Conservation (phyloP, 208 protist species). For the Porcisia hertigi region DNA sequence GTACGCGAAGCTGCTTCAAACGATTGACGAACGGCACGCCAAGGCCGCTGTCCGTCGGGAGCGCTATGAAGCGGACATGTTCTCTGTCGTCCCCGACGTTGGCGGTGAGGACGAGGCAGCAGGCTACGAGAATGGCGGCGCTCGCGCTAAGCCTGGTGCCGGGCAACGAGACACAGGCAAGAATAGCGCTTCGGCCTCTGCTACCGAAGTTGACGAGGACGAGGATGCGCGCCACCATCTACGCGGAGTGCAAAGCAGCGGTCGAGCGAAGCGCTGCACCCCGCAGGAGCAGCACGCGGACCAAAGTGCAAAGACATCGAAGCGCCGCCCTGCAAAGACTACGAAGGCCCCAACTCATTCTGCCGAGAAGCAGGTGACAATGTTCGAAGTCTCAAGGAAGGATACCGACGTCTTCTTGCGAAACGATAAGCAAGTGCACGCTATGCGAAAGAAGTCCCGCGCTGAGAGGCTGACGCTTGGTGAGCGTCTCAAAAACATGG, state of each 20-base stretch:
- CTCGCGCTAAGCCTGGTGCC: neutral
- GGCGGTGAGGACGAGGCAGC: conserved; percentile 16
- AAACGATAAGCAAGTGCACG: conserved; percentile 78
- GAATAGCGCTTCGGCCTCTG: neutral
- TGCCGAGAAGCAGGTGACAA: conserved; percentile 50
- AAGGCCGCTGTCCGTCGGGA: conserved; percentile 63
- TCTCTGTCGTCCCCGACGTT: conserved; percentile 72
- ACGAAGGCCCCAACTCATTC: neutral
- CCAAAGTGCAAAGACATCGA: conserved; percentile 8
- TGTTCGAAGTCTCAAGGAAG: conserved; percentile 72
- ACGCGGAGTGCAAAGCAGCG: conserved; percentile 77
- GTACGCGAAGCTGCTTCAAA: conserved; percentile 80
- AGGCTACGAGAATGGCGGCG: neutral
- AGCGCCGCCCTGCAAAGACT: conserved; percentile 9
- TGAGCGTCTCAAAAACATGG: conserved; percentile 60
- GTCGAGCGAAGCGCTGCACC: conserved; percentile 32
- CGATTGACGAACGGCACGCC: conserved; percentile 75
- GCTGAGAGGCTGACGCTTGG: conserved; percentile 75
- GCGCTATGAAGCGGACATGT: conserved; percentile 78
- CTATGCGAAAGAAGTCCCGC: conserved; percentile 64
- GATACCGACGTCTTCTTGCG: conserved; percentile 53
- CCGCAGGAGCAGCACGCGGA: conserved; percentile 9
- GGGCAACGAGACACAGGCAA: neutral
- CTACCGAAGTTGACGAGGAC: conserved; percentile 33
- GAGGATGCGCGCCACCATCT: conserved; percentile 64